A percentile compares a stretch with the other conserved stretches of the same genome.
Conservation (phyloP, 352 stramenopile genomes). For the Globisporangium viniferum region DNA sequence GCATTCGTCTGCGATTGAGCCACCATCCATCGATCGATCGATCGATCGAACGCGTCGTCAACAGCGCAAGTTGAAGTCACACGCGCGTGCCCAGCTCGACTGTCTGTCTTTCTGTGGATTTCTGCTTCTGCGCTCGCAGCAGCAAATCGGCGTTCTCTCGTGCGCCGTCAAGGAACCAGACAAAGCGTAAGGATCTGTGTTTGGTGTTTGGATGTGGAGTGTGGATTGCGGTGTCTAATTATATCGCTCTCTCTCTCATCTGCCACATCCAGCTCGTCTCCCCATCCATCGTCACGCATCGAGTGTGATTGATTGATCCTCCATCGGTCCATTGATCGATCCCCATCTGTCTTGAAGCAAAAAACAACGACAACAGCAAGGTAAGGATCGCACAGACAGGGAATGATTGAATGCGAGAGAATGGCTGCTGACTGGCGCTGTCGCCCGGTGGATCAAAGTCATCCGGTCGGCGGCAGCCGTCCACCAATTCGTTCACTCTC, state of each 20-base stretch:
- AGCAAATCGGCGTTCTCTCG: slow-evolving; percentile 2
- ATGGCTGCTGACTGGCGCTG: neutral
- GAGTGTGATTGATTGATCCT: slow-evolving; percentile 15
- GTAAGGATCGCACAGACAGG: neutral
- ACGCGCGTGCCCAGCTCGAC: neutral
- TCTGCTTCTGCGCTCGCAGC: neutral
- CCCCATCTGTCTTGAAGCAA: slow-evolving; percentile 9
- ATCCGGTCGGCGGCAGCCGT: slow-evolving; percentile 7
- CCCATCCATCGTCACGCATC: slow-evolving; percentile 5
- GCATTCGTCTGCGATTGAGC: neutral
- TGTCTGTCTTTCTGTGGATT: slow-evolving; percentile 4
- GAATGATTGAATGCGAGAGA: slow-evolving; percentile 1
- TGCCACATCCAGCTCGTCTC: neutral
- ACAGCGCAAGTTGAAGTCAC: neutral
- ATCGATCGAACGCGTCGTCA: neutral
- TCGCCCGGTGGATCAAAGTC: slow-evolving; percentile 15
- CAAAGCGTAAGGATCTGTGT: neutral
- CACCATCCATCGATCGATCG: neutral
- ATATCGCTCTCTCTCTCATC: neutral
- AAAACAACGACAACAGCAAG: slow-evolving; percentile 1
- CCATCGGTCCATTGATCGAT: slow-evolving; percentile 24
- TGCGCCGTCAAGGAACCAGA: neutral
- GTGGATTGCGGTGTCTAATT: neutral
- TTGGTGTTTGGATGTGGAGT: neutral
- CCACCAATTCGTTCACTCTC: neutral